phyloP scores from a whole-genome alignment of 306 rosid genomes.

The Trifolium subterraneum region DNA sequence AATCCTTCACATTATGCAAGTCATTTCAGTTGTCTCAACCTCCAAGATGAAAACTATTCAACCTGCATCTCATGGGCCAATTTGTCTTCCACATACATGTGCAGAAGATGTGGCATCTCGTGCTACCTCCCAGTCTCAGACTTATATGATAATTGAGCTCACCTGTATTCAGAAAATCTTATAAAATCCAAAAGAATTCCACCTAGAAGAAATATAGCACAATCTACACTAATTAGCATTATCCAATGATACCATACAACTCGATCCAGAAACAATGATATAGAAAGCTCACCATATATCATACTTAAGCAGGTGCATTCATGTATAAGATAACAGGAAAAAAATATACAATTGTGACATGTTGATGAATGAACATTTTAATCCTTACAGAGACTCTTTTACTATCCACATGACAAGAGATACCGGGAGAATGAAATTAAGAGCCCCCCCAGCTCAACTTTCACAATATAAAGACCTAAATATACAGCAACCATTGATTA shows the following conservation, averaged over 20 bases:
- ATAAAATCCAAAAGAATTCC: conserved; percentile 24
- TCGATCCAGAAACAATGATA: not conserved
- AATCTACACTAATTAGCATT: conserved; percentile 18
- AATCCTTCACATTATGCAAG: conserved; percentile 40
- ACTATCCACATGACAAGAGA: not conserved
- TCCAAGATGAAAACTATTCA: conserved; percentile 43
- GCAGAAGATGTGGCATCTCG: conserved; percentile 27
- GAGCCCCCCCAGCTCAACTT: not conserved
- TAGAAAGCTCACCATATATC: conserved; percentile 23
- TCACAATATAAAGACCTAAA: not conserved
- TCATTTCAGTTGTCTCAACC: conserved; percentile 46
- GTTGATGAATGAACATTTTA: conserved; percentile 5
- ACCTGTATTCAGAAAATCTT: conserved; percentile 27
- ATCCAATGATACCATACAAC: conserved; percentile 20
- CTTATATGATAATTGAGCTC: conserved; percentile 44
- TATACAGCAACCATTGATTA: conserved; percentile 15
- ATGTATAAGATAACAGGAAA: not conserved
- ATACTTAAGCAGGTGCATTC: conserved; percentile 26
- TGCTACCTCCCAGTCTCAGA: conserved; percentile 34
- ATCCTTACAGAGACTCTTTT: conserved; percentile 18
- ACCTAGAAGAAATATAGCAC: conserved; percentile 19
- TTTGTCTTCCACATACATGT: conserved; percentile 51
- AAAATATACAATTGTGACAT: not conserved
- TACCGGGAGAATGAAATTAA: not conserved
- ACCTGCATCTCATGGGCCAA: conserved; percentile 50